Base-by-base conservation (phyloP, 2,329 filamentous ascomycete species). In the Colletotrichum sp. region DNA sequence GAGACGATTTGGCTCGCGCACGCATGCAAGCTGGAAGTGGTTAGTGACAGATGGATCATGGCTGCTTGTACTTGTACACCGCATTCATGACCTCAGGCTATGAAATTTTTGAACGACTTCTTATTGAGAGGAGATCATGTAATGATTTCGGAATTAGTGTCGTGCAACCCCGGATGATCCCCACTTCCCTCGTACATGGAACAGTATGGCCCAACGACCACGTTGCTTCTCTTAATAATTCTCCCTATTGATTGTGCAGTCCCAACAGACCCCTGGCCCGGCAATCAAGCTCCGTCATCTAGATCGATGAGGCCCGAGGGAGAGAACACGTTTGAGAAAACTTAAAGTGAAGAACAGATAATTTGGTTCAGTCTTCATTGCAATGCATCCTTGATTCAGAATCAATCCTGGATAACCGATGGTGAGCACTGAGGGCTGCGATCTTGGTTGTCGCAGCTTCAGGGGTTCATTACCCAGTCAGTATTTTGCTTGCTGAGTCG, bases 191-290 rank as follows among this genome's bases (percentile, higher is more conserved):
- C 57, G 8, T 21, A 48, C 73, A 75, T 68, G 73, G 73, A 12
- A 67, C 30, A 26, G 43, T 64, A 60, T 68, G 70, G 52, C 26
- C 30, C 64, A 26, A 48, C 36, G 59, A 65, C 64, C 32, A 61
- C 18, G n/a, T 6, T 15, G 59, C 32, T 72, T 59, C 73, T 75
- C 64, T 64, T 73, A 59, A n/a, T 7, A 21, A 67, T 68, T 68
- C 57, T 67, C 48, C 34, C 18, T 52, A 65, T 63, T 34, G 28
- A 61, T 28, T 28, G 64, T 18, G 43, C 16, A 18, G 57, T 39
- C 34, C 24, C 70, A 71, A 68, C 64, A 59, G 7, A 10, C 43
- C 57, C 57, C 73, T 75, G 73, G 69, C 70, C 73, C 70, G 59
- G 64, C 28, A 16, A 9, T 61, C 69, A 67, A 32, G 64, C 61